A percentile compares a stretch with the other conserved stretches of the same genome.
Conservation (phyloP, 257 asterid species). For the Forsythia suspensa region DNA sequence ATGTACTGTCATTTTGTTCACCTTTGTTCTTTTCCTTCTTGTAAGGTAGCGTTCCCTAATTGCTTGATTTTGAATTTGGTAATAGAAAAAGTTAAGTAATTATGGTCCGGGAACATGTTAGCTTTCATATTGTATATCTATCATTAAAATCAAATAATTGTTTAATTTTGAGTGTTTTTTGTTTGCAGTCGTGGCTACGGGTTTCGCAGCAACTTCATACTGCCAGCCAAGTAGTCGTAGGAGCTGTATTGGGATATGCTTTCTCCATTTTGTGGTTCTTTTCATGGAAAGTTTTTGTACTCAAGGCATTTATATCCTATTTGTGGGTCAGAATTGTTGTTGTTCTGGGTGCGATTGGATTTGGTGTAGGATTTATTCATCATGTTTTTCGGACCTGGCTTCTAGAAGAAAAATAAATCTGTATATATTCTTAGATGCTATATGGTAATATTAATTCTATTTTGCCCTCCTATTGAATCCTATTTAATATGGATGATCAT, state of each 20-base stretch:
- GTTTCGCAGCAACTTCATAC: constrained; percentile 70
- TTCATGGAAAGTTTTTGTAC: constrained; percentile 55
- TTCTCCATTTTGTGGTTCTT: constrained; percentile 64
- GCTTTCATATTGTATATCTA: not conserved
- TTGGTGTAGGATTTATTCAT: constrained; percentile 31
- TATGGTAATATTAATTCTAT: not conserved
- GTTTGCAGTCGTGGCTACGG: constrained; percentile 85
- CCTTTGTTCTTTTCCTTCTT: not conserved
- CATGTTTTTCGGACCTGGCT: constrained; percentile 37
- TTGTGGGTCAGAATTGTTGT: constrained; percentile 49
- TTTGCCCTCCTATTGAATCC: not conserved
- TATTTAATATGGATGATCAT: not conserved
- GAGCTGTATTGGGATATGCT: constrained; percentile 54
- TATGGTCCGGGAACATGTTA: not conserved
- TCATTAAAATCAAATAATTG: not conserved
- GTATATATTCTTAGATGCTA: not conserved
- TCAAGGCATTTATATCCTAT: constrained; percentile 36
- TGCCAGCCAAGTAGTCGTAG: constrained; percentile 66
- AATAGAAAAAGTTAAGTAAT: not conserved
- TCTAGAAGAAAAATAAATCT: constrained; percentile 29
- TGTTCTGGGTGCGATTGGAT: constrained; percentile 35
- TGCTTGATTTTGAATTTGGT: not conserved
- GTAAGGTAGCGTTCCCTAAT: not conserved
- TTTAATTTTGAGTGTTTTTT: constrained; percentile 1
- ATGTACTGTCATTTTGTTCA: not conserved